Evolutionary conservation across 305 asterid genomes (phyloP).

Genomic region (Fraxinus albicans): DNA sequence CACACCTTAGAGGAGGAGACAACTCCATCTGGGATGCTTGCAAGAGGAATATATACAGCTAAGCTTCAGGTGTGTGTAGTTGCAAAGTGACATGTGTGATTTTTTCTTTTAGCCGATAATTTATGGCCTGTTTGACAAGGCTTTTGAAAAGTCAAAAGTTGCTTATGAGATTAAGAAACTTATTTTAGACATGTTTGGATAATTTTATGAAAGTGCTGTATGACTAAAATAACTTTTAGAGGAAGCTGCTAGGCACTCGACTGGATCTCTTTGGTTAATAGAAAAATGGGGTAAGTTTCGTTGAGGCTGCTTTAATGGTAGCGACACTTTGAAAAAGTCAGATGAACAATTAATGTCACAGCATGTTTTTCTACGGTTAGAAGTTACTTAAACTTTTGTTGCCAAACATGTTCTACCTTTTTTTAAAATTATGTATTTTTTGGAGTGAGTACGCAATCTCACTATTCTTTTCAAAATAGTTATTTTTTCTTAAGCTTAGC

Average conservation of each 20-base stretch:
- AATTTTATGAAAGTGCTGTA: neutral
- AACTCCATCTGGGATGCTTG: constrained; percentile 74
- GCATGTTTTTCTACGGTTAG: neutral
- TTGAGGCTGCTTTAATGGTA: neutral
- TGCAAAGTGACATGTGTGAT: neutral
- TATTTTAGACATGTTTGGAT: neutral
- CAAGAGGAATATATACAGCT: constrained; percentile 73
- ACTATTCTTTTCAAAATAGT: neutral
- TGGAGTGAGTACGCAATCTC: neutral
- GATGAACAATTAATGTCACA: neutral
- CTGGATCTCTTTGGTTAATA: neutral
- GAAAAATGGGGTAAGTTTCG: neutral
- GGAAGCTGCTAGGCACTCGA: neutral
- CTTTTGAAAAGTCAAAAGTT: neutral
- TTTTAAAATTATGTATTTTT: neutral
- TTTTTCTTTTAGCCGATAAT: neutral
- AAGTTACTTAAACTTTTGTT: neutral
- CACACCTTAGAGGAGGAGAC: constrained; percentile 71
- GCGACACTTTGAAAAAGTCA: neutral
- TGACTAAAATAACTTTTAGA: neutral
- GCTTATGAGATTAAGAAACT: neutral
- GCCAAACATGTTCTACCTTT: neutral
- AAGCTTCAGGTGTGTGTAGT: constrained; percentile 51
- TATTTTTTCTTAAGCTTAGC: neutral
- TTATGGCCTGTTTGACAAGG: neutral